phyloP scores from a whole-genome alignment of 2,329 filamentous ascomycete species.

The Lasiodiplodia theobromae region DNA sequence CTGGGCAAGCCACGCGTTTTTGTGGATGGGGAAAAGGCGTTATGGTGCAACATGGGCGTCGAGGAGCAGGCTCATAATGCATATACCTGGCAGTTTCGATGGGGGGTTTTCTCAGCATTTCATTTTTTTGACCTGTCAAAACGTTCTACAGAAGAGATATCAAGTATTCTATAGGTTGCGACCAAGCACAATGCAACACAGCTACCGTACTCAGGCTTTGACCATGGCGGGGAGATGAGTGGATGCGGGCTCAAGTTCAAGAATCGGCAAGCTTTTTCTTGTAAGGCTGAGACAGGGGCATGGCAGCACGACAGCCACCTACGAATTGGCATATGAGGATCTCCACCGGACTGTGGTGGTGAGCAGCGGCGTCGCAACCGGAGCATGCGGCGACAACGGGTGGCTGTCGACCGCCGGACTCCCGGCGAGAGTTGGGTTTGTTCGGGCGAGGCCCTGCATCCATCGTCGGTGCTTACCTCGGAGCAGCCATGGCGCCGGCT shows the following conservation, averaged over 20 bases:
- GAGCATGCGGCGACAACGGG: conserved; percentile 2
- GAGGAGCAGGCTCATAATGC: not conserved
- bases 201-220: not conserved
- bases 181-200: not conserved
- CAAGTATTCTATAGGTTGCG: conserved; percentile 1
- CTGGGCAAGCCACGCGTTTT: not conserved
- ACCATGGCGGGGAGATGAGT: not conserved
- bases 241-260: not conserved
- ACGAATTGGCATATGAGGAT: not conserved
- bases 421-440: not conserved
- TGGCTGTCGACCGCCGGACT: conserved; percentile 1
- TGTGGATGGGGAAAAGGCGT: not conserved
- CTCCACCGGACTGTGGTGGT: not conserved
- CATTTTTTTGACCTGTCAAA: not conserved
- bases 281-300: conserved; percentile 19
- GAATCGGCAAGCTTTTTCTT: conserved; percentile 9
- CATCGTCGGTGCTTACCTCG: not conserved
- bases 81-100: conserved; percentile 21
- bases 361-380: conserved; percentile 7
- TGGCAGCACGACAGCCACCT: not conserved
- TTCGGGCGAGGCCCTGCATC: conserved; percentile 8
- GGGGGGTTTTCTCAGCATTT: not conserved
- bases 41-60: not conserved
- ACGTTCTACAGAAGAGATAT: not conserved
- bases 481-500: not conserved